A percentile compares a stretch with the other conserved stretches of the same genome.
Conservation (phyloP, 352 stramenopile species). For the Globisporangium mamillatum region DNA sequence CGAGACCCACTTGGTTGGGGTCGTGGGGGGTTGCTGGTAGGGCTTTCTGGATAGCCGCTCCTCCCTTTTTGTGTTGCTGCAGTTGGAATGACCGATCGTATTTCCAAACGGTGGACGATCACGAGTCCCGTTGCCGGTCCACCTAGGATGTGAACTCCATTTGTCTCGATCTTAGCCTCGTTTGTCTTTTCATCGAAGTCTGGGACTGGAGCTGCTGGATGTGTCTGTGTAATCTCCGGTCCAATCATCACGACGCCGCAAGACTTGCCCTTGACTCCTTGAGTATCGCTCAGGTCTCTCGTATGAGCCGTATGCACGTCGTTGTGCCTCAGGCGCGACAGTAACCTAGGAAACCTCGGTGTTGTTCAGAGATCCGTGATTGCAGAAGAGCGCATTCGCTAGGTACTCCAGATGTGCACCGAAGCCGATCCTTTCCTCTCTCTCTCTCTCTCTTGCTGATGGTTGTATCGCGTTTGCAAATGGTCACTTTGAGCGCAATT, state of each 20-base stretch:
- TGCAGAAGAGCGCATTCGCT: too few species aligned
- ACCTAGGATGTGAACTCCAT: not conserved
- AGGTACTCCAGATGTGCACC: too few species aligned
- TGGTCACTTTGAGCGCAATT: too few species aligned
- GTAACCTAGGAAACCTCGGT: too few species aligned
- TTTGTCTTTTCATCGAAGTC: not conserved
- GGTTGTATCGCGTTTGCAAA: too few species aligned
- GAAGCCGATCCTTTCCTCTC: too few species aligned
- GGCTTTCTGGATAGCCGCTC: not conserved
- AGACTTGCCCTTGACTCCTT: too few species aligned
- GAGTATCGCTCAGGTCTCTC: too few species aligned
- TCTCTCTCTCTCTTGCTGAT: too few species aligned
- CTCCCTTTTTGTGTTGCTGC: not conserved
- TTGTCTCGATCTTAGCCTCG: not conserved
- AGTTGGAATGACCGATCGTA: not conserved
- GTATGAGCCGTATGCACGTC: too few species aligned
- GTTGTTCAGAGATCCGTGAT: too few species aligned
- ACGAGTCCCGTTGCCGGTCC: not conserved
- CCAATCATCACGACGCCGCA: not conserved
- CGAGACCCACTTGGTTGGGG: not conserved
- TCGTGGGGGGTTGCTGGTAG: not conserved
- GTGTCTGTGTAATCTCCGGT: not conserved
- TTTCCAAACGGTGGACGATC: not conserved
- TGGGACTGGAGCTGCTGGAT: not conserved
- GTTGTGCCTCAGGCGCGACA: too few species aligned